Evolutionary conservation across 164 flowering plant genomes (phyloP).

Genomic region (Berberis thunbergii): DNA sequence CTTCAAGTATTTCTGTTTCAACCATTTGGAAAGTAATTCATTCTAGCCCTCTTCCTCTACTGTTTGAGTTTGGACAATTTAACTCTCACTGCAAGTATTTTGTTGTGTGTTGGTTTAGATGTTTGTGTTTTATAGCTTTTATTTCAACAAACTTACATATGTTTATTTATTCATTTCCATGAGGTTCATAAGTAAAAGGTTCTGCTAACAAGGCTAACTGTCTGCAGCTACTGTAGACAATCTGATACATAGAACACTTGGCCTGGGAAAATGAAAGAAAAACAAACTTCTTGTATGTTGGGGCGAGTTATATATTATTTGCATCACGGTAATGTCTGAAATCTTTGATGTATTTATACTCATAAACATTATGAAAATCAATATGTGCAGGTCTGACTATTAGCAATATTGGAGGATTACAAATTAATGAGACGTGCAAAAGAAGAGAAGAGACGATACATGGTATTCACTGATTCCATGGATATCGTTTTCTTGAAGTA

Average conservation of each 20-base stretch:
- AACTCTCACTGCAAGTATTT: no score
- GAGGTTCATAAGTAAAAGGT: no score
- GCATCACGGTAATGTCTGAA: not conserved
- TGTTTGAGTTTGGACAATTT: no score
- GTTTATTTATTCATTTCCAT: no score
- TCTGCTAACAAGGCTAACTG: no score
- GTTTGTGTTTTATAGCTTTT: no score
- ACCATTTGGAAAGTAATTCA: no score
- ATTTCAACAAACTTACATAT: no score
- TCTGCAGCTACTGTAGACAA: slow-evolving; percentile 69
- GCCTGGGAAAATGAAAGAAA: slow-evolving; percentile 75
- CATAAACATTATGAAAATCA: not conserved
- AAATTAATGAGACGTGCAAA: slow-evolving; percentile 58
- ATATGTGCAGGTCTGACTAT: slow-evolving; percentile 51
- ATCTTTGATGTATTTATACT: not conserved
- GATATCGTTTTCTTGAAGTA: no score
- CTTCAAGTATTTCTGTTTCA: no score
- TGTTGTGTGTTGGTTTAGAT: no score
- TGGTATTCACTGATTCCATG: slow-evolving; percentile 34
- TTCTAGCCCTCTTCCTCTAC: no score
- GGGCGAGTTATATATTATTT: slow-evolving; percentile 36
- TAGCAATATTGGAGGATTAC: slow-evolving; percentile 71
- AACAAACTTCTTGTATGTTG: slow-evolving; percentile 64
- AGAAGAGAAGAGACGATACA: slow-evolving; percentile 68
- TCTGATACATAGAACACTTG: slow-evolving; percentile 49